Conservation (phyloP, 768 basidiomycete genomes). For the Artomyces pyxidatus region DNA sequence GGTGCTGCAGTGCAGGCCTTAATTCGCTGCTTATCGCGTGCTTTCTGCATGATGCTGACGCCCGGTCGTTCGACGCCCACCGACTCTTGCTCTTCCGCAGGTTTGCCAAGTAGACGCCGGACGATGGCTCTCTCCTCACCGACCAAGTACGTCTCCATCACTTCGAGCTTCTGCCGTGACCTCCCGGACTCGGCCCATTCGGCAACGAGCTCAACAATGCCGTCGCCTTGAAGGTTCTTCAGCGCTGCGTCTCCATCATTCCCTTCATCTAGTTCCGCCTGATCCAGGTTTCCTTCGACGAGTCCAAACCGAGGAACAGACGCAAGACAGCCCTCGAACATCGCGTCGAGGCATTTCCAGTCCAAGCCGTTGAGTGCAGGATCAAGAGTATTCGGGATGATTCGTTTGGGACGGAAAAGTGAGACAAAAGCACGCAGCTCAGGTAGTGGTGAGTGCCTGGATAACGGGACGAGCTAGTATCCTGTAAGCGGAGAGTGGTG, state of each 20-base stretch:
- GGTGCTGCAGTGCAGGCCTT: neutral
- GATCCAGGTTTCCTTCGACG: constrained; percentile 7
- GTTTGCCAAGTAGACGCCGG: constrained; percentile 2
- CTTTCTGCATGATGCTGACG: constrained; percentile 5
- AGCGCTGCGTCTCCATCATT: constrained; percentile 42
- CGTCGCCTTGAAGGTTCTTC: constrained; percentile 58
- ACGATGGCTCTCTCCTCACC: constrained; percentile 27
- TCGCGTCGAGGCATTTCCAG: constrained; percentile 60
- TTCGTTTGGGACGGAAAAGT: constrained; percentile 66
- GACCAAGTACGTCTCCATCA: constrained; percentile 37
- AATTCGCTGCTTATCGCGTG: constrained; percentile 6
- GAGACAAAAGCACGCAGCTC: constrained; percentile 77
- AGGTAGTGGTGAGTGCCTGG: constrained; percentile 80
- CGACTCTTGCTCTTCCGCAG: neutral
- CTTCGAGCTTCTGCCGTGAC: constrained; percentile 33
- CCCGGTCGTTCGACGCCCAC: neutral
- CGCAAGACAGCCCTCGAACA: constrained; percentile 59
- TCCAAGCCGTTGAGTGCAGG: constrained; percentile 49
- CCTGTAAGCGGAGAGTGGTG: neutral
- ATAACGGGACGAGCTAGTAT: constrained; percentile 68
- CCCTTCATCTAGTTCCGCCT: constrained; percentile 12
- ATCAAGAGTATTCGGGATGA: constrained; percentile 76
- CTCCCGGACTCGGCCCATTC: constrained; percentile 49
- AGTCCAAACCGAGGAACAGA: too few relatives aligned
- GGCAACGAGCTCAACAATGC: constrained; percentile 34